Evolutionary conservation across 805 yeast species (phyloP).

Genomic region (Nakazawaea pomicola): DNA sequence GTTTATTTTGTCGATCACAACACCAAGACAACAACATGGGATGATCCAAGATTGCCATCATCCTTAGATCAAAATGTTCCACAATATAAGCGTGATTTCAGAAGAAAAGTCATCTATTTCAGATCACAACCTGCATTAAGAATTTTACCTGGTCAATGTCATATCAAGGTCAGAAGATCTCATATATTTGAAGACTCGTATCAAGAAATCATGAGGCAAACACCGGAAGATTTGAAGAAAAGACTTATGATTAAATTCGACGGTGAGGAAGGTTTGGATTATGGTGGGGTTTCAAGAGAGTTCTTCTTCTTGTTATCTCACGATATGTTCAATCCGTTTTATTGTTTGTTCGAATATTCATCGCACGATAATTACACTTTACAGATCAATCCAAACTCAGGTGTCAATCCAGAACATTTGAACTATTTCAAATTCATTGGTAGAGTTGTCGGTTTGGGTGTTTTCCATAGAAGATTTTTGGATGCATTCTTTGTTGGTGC

Average conservation of each 20-base stretch:
- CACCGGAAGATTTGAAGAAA: conserved; percentile 97
- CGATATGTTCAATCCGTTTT: conserved; percentile 98
- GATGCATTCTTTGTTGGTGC: conserved; percentile 99
- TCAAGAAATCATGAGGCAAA: conserved; percentile 97
- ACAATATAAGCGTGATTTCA: conserved; percentile 97
- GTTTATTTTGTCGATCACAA: conserved; percentile 98
- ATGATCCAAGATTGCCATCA: conserved; percentile 97
- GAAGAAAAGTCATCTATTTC: conserved; percentile 96
- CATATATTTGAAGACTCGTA: conserved; percentile 96
- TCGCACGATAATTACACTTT: conserved; percentile 97
- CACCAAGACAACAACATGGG: conserved; percentile 99
- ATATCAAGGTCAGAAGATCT: conserved; percentile 94
- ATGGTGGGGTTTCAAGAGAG: conserved; percentile 99
- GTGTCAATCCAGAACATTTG: conserved; percentile 95
- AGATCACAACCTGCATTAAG: conserved; percentile 97
- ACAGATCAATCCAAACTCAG: conserved; percentile 96
- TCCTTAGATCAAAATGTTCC: conserved; percentile 98
- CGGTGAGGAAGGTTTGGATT: conserved; percentile 99
- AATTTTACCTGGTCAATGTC: conserved; percentile 97
- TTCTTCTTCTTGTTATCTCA: conserved; percentile 94
- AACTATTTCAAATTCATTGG: conserved; percentile 98
- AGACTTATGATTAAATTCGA: conserved; percentile 97
- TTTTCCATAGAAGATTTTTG: conserved; percentile 94
- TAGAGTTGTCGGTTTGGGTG: conserved; percentile 96
- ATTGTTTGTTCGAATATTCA: conserved; percentile 94